A percentile compares a stretch with the other conserved stretches of the same genome.
Evolutionary conservation across 768 basidiomycete genomes (phyloP).

Genomic region (Tubosaeta sp.): DNA sequence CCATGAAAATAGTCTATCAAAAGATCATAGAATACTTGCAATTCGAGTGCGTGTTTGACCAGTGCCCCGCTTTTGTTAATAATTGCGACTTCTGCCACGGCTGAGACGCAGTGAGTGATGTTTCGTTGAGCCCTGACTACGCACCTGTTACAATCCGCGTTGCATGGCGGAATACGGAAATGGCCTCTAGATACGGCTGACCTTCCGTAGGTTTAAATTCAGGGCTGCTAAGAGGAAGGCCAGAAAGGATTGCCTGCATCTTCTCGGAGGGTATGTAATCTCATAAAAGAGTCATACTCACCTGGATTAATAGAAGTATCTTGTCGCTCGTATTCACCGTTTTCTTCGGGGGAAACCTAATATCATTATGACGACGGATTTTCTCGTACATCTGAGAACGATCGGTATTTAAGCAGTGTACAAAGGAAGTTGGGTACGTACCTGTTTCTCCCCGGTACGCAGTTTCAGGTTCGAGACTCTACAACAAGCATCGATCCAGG

Average conservation of each 20-base stretch:
- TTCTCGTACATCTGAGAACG: constrained; percentile 53
- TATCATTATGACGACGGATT: constrained; percentile 67
- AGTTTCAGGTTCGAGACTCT: constrained; percentile 70
- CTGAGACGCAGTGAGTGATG: constrained; percentile 36
- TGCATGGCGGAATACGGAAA: constrained; percentile 70
- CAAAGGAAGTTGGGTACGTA: constrained; percentile 20
- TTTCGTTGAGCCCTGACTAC: neutral
- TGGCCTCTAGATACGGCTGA: constrained; percentile 67
- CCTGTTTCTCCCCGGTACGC: constrained; percentile 72
- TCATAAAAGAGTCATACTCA: constrained; percentile 22
- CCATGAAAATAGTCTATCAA: neutral
- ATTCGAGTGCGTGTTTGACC: constrained; percentile 68
- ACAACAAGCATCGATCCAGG: constrained; percentile 1
- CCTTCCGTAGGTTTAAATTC: constrained; percentile 73
- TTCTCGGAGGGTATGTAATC: constrained; percentile 4
- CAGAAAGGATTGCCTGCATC: constrained; percentile 62
- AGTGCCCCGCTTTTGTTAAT: constrained; percentile 61
- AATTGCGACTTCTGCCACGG: constrained; percentile 73
- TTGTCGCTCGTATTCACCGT: constrained; percentile 72
- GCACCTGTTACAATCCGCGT: constrained; percentile 72
- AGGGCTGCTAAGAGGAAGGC: constrained; percentile 60
- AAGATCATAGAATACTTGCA: constrained; percentile 41
- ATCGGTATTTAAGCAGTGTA: neutral
- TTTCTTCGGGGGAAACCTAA: constrained; percentile 72
- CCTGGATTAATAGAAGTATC: constrained; percentile 76